Conservation (phyloP, 2,329 filamentous ascomycete genomes). For the Pseudogymnoascus sp. region DNA sequence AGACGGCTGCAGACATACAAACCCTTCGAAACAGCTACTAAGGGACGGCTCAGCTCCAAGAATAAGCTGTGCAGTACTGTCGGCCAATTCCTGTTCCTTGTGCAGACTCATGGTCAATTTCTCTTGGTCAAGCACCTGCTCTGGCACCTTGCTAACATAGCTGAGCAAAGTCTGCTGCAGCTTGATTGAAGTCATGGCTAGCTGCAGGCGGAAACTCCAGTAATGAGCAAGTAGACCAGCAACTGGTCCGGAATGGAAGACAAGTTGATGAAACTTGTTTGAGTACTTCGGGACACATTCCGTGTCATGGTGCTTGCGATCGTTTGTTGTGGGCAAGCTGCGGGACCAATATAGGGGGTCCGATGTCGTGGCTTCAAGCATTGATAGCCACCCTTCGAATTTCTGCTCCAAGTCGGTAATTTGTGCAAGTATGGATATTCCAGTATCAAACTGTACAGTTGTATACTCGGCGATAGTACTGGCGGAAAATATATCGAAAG, state of each 20-base stretch:
- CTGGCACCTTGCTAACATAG: not conserved
- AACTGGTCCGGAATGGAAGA: not conserved
- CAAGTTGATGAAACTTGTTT: not conserved
- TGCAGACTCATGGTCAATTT: not conserved
- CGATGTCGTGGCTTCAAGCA: not conserved
- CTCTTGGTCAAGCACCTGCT: not conserved
- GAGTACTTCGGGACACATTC: not conserved
- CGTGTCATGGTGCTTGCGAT: not conserved
- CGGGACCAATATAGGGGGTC: not conserved
- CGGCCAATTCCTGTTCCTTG: not conserved
- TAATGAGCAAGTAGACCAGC: not conserved
- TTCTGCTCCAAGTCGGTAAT: not conserved
- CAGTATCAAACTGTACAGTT: not conserved
- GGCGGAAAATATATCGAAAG: not conserved
- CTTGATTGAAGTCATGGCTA: not conserved
- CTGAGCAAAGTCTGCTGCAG: not conserved
- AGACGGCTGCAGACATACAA: not conserved
- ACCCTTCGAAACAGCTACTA: not conserved
- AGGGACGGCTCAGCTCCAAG: not conserved
- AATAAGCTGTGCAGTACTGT: not conserved
- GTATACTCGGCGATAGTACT: not conserved
- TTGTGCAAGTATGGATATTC: not conserved
- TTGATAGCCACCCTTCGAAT: not conserved
- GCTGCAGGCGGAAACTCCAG: not conserved
- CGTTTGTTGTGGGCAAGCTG: not conserved